Conservation (phyloP, 371 early-diverging fungal genomes). For the Mortierella sp. region DNA sequence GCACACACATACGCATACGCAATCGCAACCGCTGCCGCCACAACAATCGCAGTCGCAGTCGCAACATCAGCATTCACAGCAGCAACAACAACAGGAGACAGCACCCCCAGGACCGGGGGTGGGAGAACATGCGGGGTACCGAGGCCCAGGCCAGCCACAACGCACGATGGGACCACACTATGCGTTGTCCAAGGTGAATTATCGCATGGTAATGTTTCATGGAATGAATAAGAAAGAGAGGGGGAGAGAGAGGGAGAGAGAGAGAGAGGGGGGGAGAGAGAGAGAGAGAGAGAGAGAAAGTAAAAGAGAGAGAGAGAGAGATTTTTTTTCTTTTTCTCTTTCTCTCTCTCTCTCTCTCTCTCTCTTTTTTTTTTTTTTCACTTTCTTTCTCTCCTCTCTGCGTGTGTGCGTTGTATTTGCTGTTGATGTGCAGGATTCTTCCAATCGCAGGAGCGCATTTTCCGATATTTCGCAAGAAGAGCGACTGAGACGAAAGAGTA, state of each 20-base stretch:
- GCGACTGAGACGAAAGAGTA: too few relatives aligned
- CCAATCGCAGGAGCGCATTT: too few relatives aligned
- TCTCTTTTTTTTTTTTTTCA: too few relatives aligned
- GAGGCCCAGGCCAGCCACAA: constrained; percentile 5
- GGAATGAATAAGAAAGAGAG: neutral
- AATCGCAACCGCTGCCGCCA: neutral
- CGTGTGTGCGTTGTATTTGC: neutral
- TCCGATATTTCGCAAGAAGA: too few relatives aligned
- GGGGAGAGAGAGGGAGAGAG: neutral
- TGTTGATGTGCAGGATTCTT: neutral
- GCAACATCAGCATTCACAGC: constrained; percentile 2
- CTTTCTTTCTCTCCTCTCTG: too few relatives aligned
- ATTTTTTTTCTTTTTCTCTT: too few relatives aligned
- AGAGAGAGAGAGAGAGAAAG: neutral
- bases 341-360: too few relatives aligned
- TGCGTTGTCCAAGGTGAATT: constrained; percentile 23
- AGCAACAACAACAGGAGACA: constrained; percentile 1
- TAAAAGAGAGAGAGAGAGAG: too few relatives aligned
- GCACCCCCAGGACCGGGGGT: neutral
- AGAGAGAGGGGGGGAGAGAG: too few relatives aligned
- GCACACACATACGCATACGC: too few relatives aligned
- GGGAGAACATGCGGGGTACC: constrained; percentile 4
- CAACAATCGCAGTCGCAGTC: neutral
- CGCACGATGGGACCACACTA: constrained; percentile 25
- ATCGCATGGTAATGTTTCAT: constrained; percentile 30